Evolutionary conservation across 1,284 basidiomycete genomes (phyloP).

Genomic region (Porodaedalea pini): DNA sequence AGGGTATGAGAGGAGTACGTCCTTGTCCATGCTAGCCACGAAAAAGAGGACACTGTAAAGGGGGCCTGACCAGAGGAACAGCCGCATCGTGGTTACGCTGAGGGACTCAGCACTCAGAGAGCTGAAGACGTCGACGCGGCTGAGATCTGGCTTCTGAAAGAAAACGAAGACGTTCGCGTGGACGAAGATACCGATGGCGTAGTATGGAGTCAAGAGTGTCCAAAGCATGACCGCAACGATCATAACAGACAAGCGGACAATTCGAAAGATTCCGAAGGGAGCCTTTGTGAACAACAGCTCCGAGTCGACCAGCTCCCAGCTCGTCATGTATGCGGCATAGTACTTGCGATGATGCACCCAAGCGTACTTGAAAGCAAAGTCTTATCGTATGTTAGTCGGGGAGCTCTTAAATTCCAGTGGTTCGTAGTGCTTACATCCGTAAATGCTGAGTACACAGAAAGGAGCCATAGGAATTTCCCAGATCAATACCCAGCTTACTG

Average conservation of each 20-base stretch:
- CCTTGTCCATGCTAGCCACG: conserved; percentile 4
- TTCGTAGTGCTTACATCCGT: neutral
- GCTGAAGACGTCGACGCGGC: conserved; percentile 8
- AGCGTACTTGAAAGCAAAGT: conserved; percentile 6
- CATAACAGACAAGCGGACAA: conserved; percentile 3
- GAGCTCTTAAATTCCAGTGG: neutral
- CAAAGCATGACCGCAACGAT: conserved; percentile 3
- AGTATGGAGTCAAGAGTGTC: neutral
- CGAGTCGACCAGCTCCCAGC: conserved; percentile 1
- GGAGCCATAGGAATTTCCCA: conserved; percentile 49
- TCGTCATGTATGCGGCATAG: neutral
- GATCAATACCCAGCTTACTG: conserved; percentile 49
- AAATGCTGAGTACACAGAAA: conserved; percentile 29
- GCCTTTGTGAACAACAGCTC: conserved; percentile 5
- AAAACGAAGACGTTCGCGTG: neutral
- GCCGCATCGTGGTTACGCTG: neutral
- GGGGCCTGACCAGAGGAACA: conserved; percentile 12
- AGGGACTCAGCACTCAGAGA: neutral
- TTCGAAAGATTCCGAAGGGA: neutral
- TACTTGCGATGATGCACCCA: conserved; percentile 1
- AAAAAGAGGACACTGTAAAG: conserved; percentile 13
- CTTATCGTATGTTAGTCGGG: neutral
- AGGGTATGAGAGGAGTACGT: conserved; percentile 2
- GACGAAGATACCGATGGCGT: neutral
- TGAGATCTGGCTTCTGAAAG: neutral